Conservation (phyloP, 2,329 filamentous ascomycete genomes). For the Parastagonospora nodorum region DNA sequence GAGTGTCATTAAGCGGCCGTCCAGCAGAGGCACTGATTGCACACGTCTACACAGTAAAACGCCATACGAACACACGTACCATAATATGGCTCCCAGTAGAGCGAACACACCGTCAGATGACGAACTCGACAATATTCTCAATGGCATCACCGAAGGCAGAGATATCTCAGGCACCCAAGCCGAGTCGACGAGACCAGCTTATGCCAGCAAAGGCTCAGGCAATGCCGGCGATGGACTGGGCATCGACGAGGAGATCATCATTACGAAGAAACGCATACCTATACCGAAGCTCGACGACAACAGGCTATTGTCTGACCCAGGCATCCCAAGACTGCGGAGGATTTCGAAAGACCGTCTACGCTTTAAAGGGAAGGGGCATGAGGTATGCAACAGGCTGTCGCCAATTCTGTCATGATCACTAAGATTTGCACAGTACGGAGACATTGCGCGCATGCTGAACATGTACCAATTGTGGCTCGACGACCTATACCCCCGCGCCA, state of each 20-base stretch:
- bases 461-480: conserved; percentile 98
- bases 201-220: conserved; percentile 19
- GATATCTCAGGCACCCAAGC: conserved; percentile 48
- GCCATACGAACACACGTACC: neutral
- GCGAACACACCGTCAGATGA: conserved; percentile 43
- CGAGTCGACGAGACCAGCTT: conserved; percentile 16
- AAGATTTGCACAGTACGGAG: conserved; percentile 68
- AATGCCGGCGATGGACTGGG: conserved; percentile 65
- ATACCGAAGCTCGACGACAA: conserved; percentile 86
- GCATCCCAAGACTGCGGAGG: conserved; percentile 79
- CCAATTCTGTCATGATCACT: conserved; percentile 1
- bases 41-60: no score
- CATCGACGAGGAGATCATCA: conserved; percentile 83
- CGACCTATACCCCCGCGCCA: conserved; percentile 91
- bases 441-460: conserved; percentile 78
- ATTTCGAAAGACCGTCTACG: conserved; percentile 72
- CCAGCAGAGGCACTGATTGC: no score
- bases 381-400: conserved; percentile 58
- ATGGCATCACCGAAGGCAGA: conserved; percentile 70
- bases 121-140: conserved; percentile 71
- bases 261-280: conserved; percentile 77
- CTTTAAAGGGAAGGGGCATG: conserved; percentile 92
- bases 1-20: no score
- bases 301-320: conserved; percentile 78
- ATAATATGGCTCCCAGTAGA: conserved; percentile 28